Percentiles rank a stretch among this genome's conserved stretches.
These are phyloP conservation scores for Penicillium angulare DNA, from an alignment of 495 filamentous ascomycete species.

Conservation along the genomic window DNA sequence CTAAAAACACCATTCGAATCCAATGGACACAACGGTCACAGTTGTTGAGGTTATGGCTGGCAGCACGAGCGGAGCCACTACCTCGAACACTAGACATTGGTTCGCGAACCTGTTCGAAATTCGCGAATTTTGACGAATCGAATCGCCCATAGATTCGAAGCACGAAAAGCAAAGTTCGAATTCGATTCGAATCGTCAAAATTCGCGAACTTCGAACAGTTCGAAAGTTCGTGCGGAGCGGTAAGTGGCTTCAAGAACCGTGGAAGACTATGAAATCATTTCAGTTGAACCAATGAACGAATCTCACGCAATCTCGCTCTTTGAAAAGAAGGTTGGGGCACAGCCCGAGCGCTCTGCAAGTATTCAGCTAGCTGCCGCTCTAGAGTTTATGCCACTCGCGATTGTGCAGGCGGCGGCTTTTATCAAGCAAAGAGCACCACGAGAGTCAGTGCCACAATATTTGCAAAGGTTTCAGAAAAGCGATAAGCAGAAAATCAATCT, in stretches of 20 bases:
- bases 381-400: constrained; percentile 50
- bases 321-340: constrained; percentile 32
- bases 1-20: no score
- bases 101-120: no score
- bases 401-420: constrained; percentile 49
- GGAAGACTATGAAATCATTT: no score
- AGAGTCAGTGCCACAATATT: constrained; percentile 29
- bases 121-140: no score
- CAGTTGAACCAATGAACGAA: constrained; percentile 28
- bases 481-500: not conserved
- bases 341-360: constrained; percentile 3
- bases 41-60: no score
- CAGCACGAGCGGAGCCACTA: no score
- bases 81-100: no score
- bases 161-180: no score
- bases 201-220: no score
- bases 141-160: no score
- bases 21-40: no score
- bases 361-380: constrained; percentile 33
- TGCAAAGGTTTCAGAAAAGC: constrained; percentile 27
- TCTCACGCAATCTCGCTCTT: constrained; percentile 35
- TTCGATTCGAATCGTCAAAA: no score
- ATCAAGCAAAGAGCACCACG: constrained; percentile 18
- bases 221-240: constrained; percentile 11
- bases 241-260: constrained; percentile 27